These are phyloP conservation scores for Trifolium fragiferum DNA, from an alignment of 306 rosid species.

Conservation along the genomic window DNA sequence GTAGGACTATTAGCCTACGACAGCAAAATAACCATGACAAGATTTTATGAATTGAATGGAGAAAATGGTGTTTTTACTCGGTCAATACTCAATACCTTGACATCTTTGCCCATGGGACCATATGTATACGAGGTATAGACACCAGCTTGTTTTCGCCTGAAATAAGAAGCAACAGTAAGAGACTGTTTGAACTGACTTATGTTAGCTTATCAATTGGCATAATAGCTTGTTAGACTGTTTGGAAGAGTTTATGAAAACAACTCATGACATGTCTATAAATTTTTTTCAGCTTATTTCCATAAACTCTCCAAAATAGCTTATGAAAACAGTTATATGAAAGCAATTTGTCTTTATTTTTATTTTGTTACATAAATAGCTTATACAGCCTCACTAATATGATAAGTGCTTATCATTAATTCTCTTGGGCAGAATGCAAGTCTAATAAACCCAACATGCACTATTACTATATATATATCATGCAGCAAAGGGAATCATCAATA, in stretches of 20 bases:
- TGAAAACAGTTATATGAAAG: too few relatives aligned
- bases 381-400: too few relatives aligned
- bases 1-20: neutral
- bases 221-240: too few relatives aligned
- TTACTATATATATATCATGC: neutral
- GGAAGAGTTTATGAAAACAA: too few relatives aligned
- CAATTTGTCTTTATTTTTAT: too few relatives aligned
- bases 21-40: conserved; percentile 10
- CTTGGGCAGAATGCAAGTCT: conserved; percentile 23
- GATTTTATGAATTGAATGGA: conserved; percentile 21
- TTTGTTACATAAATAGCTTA: too few relatives aligned
- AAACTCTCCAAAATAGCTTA: too few relatives aligned
- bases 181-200: neutral
- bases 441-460: conserved; percentile 15
- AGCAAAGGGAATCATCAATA: conserved; percentile 34
- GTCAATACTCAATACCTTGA: conserved; percentile 72
- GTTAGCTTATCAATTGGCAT: too few relatives aligned
- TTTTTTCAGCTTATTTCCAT: too few relatives aligned
- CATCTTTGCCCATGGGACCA: conserved; percentile 70
- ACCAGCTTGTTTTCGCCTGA: conserved; percentile 80
- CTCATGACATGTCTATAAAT: too few relatives aligned
- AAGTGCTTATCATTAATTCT: too few relatives aligned
- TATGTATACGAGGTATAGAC: conserved; percentile 73
- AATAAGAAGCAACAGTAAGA: conserved; percentile 40
- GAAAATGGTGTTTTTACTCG: neutral